Percentiles rank a stretch among this genome's conserved stretches.
Evolutionary conservation across 139 green algal genomes (phyloP).

Genomic region (Closterium sp.): DNA sequence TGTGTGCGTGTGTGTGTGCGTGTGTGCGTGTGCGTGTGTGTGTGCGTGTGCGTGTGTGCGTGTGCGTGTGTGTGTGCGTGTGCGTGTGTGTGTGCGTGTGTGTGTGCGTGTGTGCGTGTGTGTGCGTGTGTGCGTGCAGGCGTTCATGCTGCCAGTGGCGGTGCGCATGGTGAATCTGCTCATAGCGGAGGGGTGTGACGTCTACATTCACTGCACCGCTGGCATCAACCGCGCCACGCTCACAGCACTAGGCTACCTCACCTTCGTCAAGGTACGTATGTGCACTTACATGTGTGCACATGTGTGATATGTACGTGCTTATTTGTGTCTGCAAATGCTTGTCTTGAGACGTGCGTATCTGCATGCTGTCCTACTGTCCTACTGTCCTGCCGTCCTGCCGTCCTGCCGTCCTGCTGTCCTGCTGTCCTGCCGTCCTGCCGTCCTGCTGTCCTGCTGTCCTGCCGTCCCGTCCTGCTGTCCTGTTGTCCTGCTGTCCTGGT

Average conservation of each 20-base stretch:
- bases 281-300: no score
- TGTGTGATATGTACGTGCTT: background rate
- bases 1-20: background rate
- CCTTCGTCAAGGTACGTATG: conserved; percentile 56
- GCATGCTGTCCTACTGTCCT: no score
- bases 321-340: background rate
- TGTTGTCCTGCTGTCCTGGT: no score
- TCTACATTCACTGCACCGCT: conserved; percentile 80
- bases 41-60: background rate
- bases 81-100: background rate
- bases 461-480: no score
- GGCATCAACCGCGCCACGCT: conserved; percentile 78
- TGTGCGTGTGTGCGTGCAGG: conserved; percentile 34
- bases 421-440: no score
- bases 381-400: no score
- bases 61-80: background rate
- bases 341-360: background rate
- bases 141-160: conserved; percentile 70
- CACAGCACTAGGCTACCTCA: conserved; percentile 71
- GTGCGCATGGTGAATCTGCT: conserved; percentile 62
- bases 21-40: background rate
- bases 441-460: no score
- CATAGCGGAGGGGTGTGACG: conserved; percentile 55
- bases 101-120: background rate
- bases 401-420: no score